Evolutionary conservation across 1,139 yeast genomes (phyloP), one percentile per base, ranked within the genome.

Genomic region (Pichia inconspicua): DNA sequence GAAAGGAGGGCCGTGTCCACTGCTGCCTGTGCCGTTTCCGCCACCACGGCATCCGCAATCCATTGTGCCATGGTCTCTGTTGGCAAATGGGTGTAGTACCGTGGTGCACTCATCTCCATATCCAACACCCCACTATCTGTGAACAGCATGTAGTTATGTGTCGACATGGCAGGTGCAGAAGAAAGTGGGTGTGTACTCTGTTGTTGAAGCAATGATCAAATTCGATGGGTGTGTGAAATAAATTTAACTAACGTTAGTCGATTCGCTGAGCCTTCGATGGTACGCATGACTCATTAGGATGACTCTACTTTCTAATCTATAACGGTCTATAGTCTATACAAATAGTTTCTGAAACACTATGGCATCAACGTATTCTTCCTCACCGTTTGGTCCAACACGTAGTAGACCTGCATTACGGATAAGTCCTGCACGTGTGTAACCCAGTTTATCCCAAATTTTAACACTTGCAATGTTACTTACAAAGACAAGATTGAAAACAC

Each of bases 401-500:
- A 86, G 66, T 1, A 73, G 70, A 0, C 84, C 95, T 0, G 79
- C 94, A 28, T 76, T 74, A 48, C 81, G 81, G 11, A 87, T 70
- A 40, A 71, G 69, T 0, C 95, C 95, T 43, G 85, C 80, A 48
- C 86, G 67, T 10, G 82, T 82, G 56, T 85, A 87, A 0, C 92
- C 90, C 35, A 86, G 69, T 1, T 68, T 55, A 45, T 86, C 95
- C 95, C 95, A 87, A 50, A 84, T 81, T 56, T 67, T 72, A 56
- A 72, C 59, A 57, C 90, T 82, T 4, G 86, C 94, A 1, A 65
- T 67, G 59, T 87, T 86, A 4, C 86, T 78, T 48, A 73, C 89
- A 61, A 80, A 86, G 1, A 87, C 95, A 47, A 87, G 69, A 62
- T 87, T 87, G 70, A 84, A 87, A n/a, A 87, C 89, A 9, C 88